Evolutionary conservation across 2,329 filamentous ascomycete species (phyloP).

Genomic region (Fusarium paranaense): DNA sequence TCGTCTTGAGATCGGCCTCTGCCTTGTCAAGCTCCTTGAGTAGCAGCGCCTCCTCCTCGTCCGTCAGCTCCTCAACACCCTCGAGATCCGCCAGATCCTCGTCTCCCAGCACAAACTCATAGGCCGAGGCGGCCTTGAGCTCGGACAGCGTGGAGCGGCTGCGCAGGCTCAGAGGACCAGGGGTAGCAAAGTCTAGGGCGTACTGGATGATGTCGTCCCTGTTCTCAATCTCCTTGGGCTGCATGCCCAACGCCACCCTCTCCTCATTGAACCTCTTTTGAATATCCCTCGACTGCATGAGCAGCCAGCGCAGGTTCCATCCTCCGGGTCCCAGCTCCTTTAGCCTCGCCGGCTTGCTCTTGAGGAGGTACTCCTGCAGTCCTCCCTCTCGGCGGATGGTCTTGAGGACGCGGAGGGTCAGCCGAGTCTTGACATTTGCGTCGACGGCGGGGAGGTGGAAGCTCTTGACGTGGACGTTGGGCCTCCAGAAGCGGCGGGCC

Average conservation of each 20-base stretch:
- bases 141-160: constrained; percentile 53
- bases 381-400: constrained; percentile 88
- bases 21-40: constrained; percentile 48
- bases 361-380: constrained; percentile 90
- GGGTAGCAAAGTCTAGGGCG: constrained; percentile 56
- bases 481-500: constrained; percentile 78
- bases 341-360: constrained; percentile 80
- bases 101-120: constrained; percentile 61
- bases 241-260: constrained; percentile 73
- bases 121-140: constrained; percentile 49
- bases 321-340: constrained; percentile 90
- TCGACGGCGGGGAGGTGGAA: constrained; percentile 74
- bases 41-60: constrained; percentile 51
- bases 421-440: constrained; percentile 72
- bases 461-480: constrained; percentile 77
- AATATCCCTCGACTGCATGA: constrained; percentile 81
- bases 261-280: constrained; percentile 74
- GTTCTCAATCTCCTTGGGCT: constrained; percentile 51
- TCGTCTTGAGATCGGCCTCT: constrained; percentile 34
- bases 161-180: constrained; percentile 51
- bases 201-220: constrained; percentile 54
- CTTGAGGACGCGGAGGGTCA: constrained; percentile 76
- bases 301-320: constrained; percentile 88
- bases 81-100: constrained; percentile 53
- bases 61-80: constrained; percentile 53